These are phyloP conservation scores for Annona squamosa DNA, from an alignment of 164 flowering plant species.

Conservation along the genomic window DNA sequence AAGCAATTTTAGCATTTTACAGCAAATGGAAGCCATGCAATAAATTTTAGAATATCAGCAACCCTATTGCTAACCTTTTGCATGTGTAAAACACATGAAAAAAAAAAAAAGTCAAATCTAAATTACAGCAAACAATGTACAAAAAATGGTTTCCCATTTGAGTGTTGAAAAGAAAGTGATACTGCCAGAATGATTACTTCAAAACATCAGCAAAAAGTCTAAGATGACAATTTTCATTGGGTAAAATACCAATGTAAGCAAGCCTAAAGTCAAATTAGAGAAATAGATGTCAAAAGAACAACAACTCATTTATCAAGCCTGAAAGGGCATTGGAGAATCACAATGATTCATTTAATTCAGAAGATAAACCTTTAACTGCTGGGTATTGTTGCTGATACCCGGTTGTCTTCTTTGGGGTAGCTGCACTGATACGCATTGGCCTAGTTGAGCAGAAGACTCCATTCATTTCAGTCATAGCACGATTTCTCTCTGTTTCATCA, in stretches of 20 bases:
- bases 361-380: slow-evolving; percentile 53
- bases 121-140: too few species aligned
- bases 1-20: too few species aligned
- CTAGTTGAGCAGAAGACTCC: slow-evolving; percentile 88
- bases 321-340: neutral
- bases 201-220: neutral
- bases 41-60: too few species aligned
- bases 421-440: slow-evolving; percentile 97
- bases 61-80: too few species aligned
- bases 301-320: neutral
- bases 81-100: too few species aligned
- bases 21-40: too few species aligned
- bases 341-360: neutral
- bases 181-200: neutral
- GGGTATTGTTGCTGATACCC: slow-evolving; percentile 60
- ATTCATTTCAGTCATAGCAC: slow-evolving; percentile 96
- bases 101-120: too few species aligned
- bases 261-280: neutral
- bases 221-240: neutral
- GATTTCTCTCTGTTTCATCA: slow-evolving; percentile 87
- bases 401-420: slow-evolving; percentile 83
- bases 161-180: too few species aligned
- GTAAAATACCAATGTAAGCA: neutral
- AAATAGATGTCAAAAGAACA: neutral
- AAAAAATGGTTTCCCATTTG: too few species aligned